Evolutionary conservation across 2,329 filamentous ascomycete genomes (phyloP), one percentile per base, ranked within the genome.

Genomic region (Corynespora cassiicola): DNA sequence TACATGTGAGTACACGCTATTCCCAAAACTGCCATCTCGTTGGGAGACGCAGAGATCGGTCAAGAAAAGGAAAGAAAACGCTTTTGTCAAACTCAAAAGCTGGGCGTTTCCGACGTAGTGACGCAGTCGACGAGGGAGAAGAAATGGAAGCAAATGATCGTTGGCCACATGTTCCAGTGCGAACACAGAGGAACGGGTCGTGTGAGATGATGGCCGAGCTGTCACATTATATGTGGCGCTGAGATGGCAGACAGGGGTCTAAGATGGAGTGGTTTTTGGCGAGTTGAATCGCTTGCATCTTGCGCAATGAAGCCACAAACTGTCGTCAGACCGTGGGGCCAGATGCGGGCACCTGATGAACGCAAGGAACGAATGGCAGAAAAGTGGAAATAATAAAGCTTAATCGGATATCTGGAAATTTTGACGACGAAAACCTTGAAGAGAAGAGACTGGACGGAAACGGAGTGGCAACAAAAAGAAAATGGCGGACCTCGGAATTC

Each of bases 401-500:
- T 49, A 31, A 42, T 43, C 50, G 47, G 44, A 35, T 17, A 31
- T 11, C 26, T 25, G 22, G 19, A 30, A 23, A 17, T 19, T 20
- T 29, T 30, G 37, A 47, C 19, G 32, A 44, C 36, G 38, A 36
- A 16, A 44, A 31, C n/a, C n/a, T n/a, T n/a, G n/a, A n/a, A 17
- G 21, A 33, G 21, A 42, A 24, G 39, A 33, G 31, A 38, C 22
- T 12, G 28, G 4, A 29, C 9, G 17, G 16, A 16, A 31, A 30
- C 36, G 30, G n/a, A 21, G 31, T 14, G 24, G 36, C 33, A 26
- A 34, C n/a, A 42, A 32, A 50, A 39, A 33, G 19, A 36, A 41
- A 46, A 42, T 47, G 57, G 72, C 78, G 72, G 71, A 94, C 89
- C 83, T 94, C 81, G 66, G 83, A 80, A 61, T 80, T 80, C 62